Evolutionary conservation across 306 rosid species (phyloP), one percentile per base, ranked within the genome.

Genomic region (Cicer chorassanicum): DNA sequence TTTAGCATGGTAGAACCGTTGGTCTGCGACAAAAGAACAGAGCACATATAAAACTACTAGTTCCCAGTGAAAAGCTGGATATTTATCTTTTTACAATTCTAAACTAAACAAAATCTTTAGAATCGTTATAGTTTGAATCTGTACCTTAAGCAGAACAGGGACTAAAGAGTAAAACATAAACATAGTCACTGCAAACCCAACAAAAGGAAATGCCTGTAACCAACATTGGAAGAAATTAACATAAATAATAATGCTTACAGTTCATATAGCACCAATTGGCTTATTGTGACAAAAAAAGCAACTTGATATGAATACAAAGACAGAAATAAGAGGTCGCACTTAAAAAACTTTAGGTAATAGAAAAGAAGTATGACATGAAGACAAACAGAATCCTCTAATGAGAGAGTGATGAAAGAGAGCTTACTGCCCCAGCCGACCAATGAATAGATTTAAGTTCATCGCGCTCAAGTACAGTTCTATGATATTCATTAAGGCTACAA

Each of bases 1-100:
- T 94, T 94, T 49, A 94, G 88, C 98, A 94, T 94, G 60, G 98
- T 90, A 39, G 98, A 86, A 46, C 98, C 98, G 39, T 81, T 87
- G 46, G 67, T 78, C 98, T 94, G 93, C 80, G 51, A 78, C 70
- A 62, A 66, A 82, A 21, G 48, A 76, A 63, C 54, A 80, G 21
- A 75, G 15, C 70, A 46, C 40, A 77, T 6, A 60, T 54, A 19
- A 64, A 49, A 12, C 72, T 54, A 59, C 7, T 34, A 51, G 4
- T 64, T 15, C 5, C 62, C 64, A 13, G 43, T 19, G 34, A 55
- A 60, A 50, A 50, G n/a, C 48, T 69, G 55, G 29, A 75, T 40
- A 70, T 49, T 42, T 21, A 61, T 53, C 40, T 41, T 19, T 44
- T n/a, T 54, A 16, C 18, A 10, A 29, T 29, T 29, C 43, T 42